These are phyloP conservation scores for Metschnikowia orientalis DNA, from an alignment of 805 yeast species.

Conservation along the genomic window DNA sequence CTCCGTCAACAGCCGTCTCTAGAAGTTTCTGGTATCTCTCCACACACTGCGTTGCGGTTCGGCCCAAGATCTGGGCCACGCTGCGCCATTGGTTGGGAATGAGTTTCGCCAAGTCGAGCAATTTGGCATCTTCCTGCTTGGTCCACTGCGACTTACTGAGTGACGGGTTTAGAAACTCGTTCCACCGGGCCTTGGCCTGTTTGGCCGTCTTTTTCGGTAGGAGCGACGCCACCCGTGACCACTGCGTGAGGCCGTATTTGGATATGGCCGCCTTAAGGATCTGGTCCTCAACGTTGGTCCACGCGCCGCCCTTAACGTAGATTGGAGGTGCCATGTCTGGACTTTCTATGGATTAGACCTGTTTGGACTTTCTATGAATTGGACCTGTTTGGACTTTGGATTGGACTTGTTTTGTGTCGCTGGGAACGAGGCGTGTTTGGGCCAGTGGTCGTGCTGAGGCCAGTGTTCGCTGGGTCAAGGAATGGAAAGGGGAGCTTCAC, in stretches of 20 bases:
- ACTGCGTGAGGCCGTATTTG: slow-evolving; percentile 90
- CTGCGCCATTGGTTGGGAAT: slow-evolving; percentile 95
- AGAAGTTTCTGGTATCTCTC: slow-evolving; percentile 76
- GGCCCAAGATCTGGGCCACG: slow-evolving; percentile 72
- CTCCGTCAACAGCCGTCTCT: slow-evolving; percentile 39
- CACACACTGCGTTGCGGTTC: slow-evolving; percentile 84
- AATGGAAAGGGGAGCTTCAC: no score
- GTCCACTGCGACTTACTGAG: slow-evolving; percentile 67
- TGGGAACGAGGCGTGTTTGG: no score
- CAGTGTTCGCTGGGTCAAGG: no score
- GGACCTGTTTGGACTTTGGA: no score
- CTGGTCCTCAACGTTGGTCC: slow-evolving; percentile 86
- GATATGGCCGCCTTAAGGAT: slow-evolving; percentile 86
- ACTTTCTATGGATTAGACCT: no score
- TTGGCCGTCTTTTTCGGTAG: slow-evolving; percentile 81
- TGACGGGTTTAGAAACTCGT: slow-evolving; percentile 76
- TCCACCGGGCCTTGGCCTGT: slow-evolving; percentile 93
- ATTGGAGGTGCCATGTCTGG: slow-evolving; percentile 43
- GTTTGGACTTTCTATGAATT: no score
- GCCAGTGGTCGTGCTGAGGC: no score
- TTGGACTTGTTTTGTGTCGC: no score
- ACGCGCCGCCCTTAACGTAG: slow-evolving; percentile 81
- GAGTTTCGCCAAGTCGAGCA: slow-evolving; percentile 59
- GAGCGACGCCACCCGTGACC: slow-evolving; percentile 89
- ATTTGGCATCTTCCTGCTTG: slow-evolving; percentile 67